Conservation (phyloP, 352 stramenopile species). For the Pythium chondricola region DNA sequence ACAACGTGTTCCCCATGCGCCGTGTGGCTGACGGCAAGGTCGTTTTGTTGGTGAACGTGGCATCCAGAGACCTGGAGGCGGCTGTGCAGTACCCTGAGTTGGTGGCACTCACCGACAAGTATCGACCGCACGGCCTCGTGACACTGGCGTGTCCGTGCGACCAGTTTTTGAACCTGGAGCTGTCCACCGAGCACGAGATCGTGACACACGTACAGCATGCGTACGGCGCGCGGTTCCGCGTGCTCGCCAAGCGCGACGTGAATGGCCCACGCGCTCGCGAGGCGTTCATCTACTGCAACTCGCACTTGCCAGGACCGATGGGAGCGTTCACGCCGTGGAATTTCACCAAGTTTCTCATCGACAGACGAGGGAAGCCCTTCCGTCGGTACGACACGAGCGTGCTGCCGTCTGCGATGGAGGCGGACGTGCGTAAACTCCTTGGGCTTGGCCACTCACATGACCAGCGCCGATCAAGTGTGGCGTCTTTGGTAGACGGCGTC, state of each 20-base stretch:
- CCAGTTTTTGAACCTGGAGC: constrained; percentile 70
- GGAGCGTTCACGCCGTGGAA: constrained; percentile 56
- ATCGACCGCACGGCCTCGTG: constrained; percentile 29
- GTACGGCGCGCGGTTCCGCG: constrained; percentile 27
- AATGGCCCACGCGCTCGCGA: constrained; percentile 59
- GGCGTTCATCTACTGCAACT: constrained; percentile 66
- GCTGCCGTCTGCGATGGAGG: constrained; percentile 28
- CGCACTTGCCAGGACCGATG: constrained; percentile 23
- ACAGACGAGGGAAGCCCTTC: constrained; percentile 30
- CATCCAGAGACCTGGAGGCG: constrained; percentile 67
- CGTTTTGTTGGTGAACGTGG: constrained; percentile 72
- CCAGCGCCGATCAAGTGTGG: too few relatives aligned
- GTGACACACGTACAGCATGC: constrained; percentile 16
- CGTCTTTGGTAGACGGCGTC: too few relatives aligned
- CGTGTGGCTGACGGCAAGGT: constrained; percentile 30
- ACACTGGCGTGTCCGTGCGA: constrained; percentile 74
- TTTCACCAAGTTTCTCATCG: constrained; percentile 65
- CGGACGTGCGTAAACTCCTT: constrained; percentile 29
- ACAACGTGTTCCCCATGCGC: constrained; percentile 16
- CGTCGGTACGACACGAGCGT: constrained; percentile 33
- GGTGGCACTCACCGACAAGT: constrained; percentile 41
- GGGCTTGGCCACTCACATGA: not conserved
- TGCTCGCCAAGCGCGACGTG: constrained; percentile 59
- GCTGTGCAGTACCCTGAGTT: constrained; percentile 76
- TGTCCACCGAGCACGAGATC: constrained; percentile 28